phyloP scores from a whole-genome alignment of 2,329 filamentous ascomycete genomes.

The Botryosphaeria dothidea region DNA sequence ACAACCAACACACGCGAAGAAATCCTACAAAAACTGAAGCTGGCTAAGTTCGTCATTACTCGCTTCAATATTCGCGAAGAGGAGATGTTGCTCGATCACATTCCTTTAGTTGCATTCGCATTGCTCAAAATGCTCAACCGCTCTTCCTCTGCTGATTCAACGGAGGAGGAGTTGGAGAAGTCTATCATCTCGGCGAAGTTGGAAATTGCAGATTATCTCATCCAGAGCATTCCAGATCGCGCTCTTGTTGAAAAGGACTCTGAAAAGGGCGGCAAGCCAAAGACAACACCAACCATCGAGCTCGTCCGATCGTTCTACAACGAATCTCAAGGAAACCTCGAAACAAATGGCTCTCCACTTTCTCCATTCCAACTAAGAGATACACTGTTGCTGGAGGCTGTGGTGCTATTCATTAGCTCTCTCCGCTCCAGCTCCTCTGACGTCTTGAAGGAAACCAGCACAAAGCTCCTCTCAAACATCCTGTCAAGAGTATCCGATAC shows the following conservation, averaged over 20 bases:
- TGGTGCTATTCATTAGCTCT: conserved; percentile 29
- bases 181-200: conserved; percentile 25
- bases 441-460: conserved; percentile 30
- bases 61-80: conserved; percentile 95
- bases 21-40: conserved; percentile 62
- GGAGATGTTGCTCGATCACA: conserved; percentile 88
- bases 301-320: conserved; percentile 36
- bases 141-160: background rate
- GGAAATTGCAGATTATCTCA: conserved; percentile 39
- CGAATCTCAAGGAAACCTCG: conserved; percentile 37
- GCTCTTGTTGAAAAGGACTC: conserved; percentile 25
- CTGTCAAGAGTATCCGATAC: conserved; percentile 33
- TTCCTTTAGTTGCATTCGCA: conserved; percentile 73
- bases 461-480: conserved; percentile 35
- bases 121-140: conserved; percentile 52
- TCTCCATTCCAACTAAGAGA: conserved; percentile 29
- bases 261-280: conserved; percentile 16
- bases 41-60: conserved; percentile 78
- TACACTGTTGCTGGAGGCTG: conserved; percentile 32
- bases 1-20: conserved; percentile 53
- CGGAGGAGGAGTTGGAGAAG: conserved; percentile 6
- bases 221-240: conserved; percentile 39
- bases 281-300: conserved; percentile 18
- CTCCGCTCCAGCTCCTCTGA: conserved; percentile 21
- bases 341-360: conserved; percentile 33